A percentile compares a stretch with the other conserved stretches of the same genome.
These are phyloP conservation scores for Ceratocystis harringtonii DNA, from an alignment of 2,329 filamentous ascomycete genomes.

Conservation along the genomic window DNA sequence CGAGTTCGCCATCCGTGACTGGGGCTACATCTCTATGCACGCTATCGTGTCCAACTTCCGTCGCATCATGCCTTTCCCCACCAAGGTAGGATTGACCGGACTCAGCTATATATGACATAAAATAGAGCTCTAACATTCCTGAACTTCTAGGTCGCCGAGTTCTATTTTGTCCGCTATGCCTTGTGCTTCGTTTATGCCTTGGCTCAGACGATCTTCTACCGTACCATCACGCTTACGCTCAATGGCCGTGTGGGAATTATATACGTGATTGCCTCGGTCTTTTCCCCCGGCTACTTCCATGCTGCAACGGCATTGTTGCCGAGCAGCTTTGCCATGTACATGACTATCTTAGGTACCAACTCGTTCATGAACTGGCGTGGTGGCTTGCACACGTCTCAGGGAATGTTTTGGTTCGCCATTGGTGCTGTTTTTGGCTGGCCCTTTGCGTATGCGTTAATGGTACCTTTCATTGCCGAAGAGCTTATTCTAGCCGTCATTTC, in stretches of 20 bases:
- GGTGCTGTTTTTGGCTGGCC: conserved; percentile 87
- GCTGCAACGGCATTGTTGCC: conserved; percentile 76
- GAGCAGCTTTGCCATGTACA: conserved; percentile 95
- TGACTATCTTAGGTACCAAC: conserved; percentile 67
- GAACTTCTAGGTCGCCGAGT: conserved; percentile 45
- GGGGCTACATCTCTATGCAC: conserved; percentile 76
- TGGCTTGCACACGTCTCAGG: conserved; percentile 63
- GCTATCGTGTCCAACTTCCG: conserved; percentile 54
- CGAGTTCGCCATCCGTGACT: conserved; percentile 85
- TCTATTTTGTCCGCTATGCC: conserved; percentile 68
- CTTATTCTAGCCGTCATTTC: conserved; percentile 40
- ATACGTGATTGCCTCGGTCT: conserved; percentile 61
- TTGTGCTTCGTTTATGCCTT: conserved; percentile 65
- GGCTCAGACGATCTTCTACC: conserved; percentile 70
- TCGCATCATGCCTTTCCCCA: conserved; percentile 45
- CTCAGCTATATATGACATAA: neutral
- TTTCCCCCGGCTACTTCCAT: conserved; percentile 87
- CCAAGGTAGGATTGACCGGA: conserved; percentile 32
- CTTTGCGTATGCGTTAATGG: conserved; percentile 68
- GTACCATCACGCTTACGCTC: conserved; percentile 58
- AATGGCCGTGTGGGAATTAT: conserved; percentile 74
- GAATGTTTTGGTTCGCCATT: conserved; percentile 80
- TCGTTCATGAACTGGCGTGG: conserved; percentile 83
- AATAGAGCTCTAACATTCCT: neutral
- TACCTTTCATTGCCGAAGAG: conserved; percentile 73